Percentiles rank a stretch among this genome's conserved stretches.
Evolutionary conservation across 805 yeast species (phyloP).

Genomic region (Kurtzmaniella fragi): DNA sequence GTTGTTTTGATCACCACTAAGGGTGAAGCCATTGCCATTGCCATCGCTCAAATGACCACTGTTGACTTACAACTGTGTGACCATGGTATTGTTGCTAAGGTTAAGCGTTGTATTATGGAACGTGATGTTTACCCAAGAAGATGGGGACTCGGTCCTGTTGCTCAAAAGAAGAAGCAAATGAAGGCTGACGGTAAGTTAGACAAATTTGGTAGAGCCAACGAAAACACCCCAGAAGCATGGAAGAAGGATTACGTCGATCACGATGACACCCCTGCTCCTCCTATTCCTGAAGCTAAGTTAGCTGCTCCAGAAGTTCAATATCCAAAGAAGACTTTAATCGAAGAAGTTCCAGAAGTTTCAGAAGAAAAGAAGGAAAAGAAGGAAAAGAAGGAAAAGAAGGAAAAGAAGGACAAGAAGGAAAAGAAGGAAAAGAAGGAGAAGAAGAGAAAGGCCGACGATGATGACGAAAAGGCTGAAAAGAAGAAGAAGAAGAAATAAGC

Average conservation of each 20-base stretch:
- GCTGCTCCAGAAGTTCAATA: slow-evolving; percentile 40
- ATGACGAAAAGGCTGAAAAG: slow-evolving; percentile 37
- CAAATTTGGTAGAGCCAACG: slow-evolving; percentile 90
- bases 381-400: slow-evolving; percentile 27
- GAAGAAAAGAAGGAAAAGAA: slow-evolving; percentile 14
- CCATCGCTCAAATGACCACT: slow-evolving; percentile 97
- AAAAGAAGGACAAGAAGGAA: slow-evolving; percentile 46
- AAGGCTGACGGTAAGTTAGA: slow-evolving; percentile 96
- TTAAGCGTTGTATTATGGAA: slow-evolving; percentile 99
- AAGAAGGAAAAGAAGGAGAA: slow-evolving; percentile 53
- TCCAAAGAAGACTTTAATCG: slow-evolving; percentile 48
- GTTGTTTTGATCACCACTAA: slow-evolving; percentile 97
- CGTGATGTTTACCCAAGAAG: slow-evolving; percentile 98
- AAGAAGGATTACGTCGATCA: slow-evolving; percentile 76
- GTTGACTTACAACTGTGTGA: slow-evolving; percentile 95
- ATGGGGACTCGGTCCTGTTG: slow-evolving; percentile 99
- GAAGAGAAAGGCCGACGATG: slow-evolving; percentile 41
- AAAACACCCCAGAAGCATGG: slow-evolving; percentile 92
- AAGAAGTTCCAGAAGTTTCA: slow-evolving; percentile 30
- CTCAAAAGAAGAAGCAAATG: slow-evolving; percentile 96
- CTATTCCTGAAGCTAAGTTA: slow-evolving; percentile 51
- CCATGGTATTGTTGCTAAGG: slow-evolving; percentile 98
- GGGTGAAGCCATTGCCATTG: slow-evolving; percentile 99
- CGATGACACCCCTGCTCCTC: slow-evolving; percentile 53
- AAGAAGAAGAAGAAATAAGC: slow-evolving; percentile 48